These are phyloP conservation scores for Puccinia coronata DNA, from an alignment of 1,284 basidiomycete genomes.

Conservation along the genomic window DNA sequence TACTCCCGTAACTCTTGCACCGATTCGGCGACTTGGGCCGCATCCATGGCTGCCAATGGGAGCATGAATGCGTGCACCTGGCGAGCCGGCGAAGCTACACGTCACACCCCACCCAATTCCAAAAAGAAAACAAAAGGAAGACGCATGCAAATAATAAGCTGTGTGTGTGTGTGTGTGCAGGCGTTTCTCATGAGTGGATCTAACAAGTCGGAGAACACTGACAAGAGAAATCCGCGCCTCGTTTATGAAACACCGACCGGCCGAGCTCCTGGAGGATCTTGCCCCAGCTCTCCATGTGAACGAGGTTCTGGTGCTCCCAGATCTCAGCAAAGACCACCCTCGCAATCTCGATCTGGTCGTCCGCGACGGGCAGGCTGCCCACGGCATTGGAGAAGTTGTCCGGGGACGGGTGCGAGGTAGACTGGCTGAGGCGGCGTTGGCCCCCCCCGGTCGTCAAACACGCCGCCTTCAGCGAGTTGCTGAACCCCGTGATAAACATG, in stretches of 20 bases:
- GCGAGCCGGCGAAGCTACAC: neutral
- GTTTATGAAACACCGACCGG: neutral
- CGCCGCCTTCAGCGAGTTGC: neutral
- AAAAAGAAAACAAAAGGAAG: neutral
- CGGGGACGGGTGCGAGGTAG: neutral
- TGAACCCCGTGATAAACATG: neutral
- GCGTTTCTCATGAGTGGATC: neutral
- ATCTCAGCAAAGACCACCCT: constrained; percentile 15
- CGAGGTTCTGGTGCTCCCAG: neutral
- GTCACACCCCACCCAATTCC: neutral
- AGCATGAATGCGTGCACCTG: neutral
- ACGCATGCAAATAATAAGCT: neutral
- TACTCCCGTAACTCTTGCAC: neutral
- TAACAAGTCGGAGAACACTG: neutral
- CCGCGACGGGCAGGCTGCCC: neutral
- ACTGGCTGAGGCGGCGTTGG: neutral
- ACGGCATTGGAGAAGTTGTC: neutral
- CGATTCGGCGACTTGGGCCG: constrained; percentile 4
- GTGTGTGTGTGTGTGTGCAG: neutral
- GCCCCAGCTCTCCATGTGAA: constrained; percentile 16
- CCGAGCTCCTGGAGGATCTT: constrained; percentile 8
- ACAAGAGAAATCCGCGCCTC: neutral
- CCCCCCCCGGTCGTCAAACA: neutral
- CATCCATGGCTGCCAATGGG: neutral
- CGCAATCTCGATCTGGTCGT: constrained; percentile 9